phyloP scores from a whole-genome alignment of 345 rosid genomes.

The Eucalyptus pauciflora region DNA sequence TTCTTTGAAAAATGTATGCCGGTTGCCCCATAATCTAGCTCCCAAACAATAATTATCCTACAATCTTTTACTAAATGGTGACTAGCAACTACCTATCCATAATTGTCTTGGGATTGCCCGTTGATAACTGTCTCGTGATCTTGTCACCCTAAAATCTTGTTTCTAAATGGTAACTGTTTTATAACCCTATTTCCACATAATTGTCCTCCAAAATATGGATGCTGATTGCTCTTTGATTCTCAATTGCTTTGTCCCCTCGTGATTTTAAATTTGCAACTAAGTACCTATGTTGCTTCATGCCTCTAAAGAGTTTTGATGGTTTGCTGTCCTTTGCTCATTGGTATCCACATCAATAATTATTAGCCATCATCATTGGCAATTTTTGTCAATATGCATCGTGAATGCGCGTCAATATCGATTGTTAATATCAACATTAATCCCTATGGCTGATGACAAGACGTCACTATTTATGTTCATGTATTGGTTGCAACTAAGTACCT shows the following conservation, averaged over 20 bases:
- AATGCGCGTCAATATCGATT: neutral
- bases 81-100: rapidly evolving
- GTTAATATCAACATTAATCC: neutral
- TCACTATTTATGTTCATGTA: neutral
- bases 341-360: no score
- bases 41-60: neutral
- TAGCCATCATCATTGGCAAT: neutral
- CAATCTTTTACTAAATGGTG: neutral
- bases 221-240: neutral
- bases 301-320: neutral
- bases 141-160: no score
- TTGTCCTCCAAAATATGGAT: neutral
- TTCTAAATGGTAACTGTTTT: no score
- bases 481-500: neutral
- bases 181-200: neutral
- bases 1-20: no score
- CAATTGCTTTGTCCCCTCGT: neutral
- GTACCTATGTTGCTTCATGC: neutral
- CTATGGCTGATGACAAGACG: rapidly evolving
- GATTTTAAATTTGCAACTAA: neutral
- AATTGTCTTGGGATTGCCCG: no score
- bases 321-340: rapidly evolving
- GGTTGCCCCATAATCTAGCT: neutral
- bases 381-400: neutral
- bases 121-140: neutral